A percentile compares a stretch with the other conserved stretches of the same genome.
phyloP scores from a whole-genome alignment of 208 protist genomes.

The Herpetomonas tarakana region DNA sequence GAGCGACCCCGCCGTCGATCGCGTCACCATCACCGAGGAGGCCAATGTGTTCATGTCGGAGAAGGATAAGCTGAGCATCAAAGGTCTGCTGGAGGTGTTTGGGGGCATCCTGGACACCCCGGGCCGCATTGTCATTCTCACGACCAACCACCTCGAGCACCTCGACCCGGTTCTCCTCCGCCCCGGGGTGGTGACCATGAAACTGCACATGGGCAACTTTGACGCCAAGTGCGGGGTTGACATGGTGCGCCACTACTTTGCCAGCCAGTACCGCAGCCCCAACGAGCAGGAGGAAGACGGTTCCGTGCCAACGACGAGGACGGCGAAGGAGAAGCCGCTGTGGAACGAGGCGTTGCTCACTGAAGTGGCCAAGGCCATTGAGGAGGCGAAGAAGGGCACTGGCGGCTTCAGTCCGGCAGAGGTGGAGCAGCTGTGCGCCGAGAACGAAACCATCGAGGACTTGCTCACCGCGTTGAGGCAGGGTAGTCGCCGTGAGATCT shows the following conservation, averaged over 20 bases:
- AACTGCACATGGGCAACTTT: conserved; percentile 86
- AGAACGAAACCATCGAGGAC: conserved; percentile 71
- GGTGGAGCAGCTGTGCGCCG: conserved; percentile 86
- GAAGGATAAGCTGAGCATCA: conserved; percentile 71
- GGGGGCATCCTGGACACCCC: conserved; percentile 90
- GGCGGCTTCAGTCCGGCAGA: conserved; percentile 71
- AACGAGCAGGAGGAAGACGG: too few relatives aligned
- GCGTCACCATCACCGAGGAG: conserved; percentile 6
- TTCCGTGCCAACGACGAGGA: neutral
- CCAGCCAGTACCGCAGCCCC: neutral
- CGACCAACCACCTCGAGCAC: conserved; percentile 93
- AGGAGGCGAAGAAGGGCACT: conserved; percentile 9
- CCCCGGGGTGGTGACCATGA: conserved; percentile 89
- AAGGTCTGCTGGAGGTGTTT: conserved; percentile 92
- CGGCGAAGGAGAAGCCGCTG: neutral
- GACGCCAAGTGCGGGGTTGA: conserved; percentile 51
- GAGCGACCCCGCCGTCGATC: conserved; percentile 1
- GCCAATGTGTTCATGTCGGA: neutral
- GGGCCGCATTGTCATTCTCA: conserved; percentile 91
- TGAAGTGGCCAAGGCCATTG: conserved; percentile 9
- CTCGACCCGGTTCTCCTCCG: conserved; percentile 82
- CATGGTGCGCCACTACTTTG: conserved; percentile 84
- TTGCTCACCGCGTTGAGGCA: conserved; percentile 48
- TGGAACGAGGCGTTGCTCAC: conserved; percentile 22
- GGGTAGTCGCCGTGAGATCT: conserved; percentile 51